phyloP scores from a whole-genome alignment of 1,139 yeast species.

The Saccharomyces hybrid region DNA sequence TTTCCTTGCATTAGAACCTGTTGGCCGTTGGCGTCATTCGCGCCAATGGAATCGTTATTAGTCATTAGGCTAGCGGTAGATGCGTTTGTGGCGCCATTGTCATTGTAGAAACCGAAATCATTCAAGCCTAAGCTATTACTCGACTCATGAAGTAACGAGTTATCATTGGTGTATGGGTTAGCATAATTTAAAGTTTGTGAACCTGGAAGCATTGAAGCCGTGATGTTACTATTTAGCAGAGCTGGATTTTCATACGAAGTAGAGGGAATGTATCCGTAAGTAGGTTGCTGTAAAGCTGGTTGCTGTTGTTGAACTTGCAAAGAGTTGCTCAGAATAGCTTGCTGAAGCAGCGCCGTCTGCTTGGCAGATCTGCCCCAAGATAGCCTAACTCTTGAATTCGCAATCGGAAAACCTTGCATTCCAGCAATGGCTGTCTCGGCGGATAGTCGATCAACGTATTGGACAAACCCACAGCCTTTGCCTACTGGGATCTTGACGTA shows the following conservation, averaged over 20 bases:
- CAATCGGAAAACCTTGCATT: constrained; percentile 68
- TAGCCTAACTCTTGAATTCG: constrained; percentile 57
- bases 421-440: constrained; percentile 66
- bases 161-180: background rate
- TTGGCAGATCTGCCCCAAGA: constrained; percentile 56
- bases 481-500: constrained; percentile 65
- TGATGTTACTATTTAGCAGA: background rate
- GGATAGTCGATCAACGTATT: constrained; percentile 52
- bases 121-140: background rate
- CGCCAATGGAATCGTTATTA: background rate
- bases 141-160: no score
- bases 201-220: constrained; percentile 11
- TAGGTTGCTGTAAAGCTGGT: constrained; percentile 12
- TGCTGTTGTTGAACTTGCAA: constrained; percentile 9
- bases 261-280: constrained; percentile 5
- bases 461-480: constrained; percentile 66
- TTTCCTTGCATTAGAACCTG: constrained; percentile 2
- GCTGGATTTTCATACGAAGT: background rate
- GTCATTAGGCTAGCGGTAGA: background rate
- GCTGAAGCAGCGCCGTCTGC: constrained; percentile 11
- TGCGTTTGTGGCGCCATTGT: background rate
- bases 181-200: constrained; percentile 7
- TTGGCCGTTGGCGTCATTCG: constrained; percentile 4
- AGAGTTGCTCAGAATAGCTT: constrained; percentile 10
- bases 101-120: constrained; percentile 1